phyloP scores from a whole-genome alignment of 192 early-diverging fungal genomes.

The Gigaspora rosea region DNA sequence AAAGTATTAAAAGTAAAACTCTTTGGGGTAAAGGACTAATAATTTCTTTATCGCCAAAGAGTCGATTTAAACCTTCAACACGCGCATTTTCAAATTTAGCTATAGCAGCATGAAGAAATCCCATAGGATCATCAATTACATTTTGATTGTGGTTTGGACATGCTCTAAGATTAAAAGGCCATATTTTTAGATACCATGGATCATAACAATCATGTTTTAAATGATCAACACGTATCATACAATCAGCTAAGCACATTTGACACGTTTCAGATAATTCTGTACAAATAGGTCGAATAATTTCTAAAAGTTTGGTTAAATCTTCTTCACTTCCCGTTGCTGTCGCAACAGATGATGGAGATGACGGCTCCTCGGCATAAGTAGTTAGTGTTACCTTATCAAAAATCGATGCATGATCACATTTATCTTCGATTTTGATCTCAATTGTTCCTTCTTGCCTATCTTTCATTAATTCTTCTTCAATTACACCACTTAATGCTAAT shows the following conservation, averaged over 20 bases:
- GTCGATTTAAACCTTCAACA: not conserved
- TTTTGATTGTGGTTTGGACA: not conserved
- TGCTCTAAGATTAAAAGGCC: conserved; percentile 1
- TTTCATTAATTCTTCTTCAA: conserved; percentile 23
- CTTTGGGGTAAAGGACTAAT: conserved; percentile 22
- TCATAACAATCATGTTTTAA: conserved; percentile 15
- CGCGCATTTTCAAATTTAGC: conserved; percentile 6
- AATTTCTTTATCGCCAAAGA: not conserved
- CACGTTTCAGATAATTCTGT: conserved; percentile 16
- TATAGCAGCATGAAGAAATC: not conserved
- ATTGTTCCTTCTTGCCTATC: not conserved
- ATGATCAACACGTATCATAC: conserved; percentile 8
- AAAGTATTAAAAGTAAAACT: not conserved
- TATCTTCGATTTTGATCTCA: conserved; percentile 4
- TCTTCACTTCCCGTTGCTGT: not conserved
- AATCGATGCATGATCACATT: not conserved
- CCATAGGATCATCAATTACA: conserved; percentile 12
- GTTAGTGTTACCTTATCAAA: not conserved
- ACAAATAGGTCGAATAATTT: conserved; percentile 22
- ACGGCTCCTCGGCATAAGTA: not conserved
- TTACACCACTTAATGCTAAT: conserved; percentile 23
- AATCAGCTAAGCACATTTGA: conserved; percentile 23
- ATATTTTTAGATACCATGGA: conserved; percentile 4
- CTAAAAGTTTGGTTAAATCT: not conserved
- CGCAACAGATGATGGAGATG: not conserved